These are phyloP conservation scores for Rhizopus sp. DNA, from an alignment of 371 early-diverging fungal species.

Conservation along the genomic window DNA sequence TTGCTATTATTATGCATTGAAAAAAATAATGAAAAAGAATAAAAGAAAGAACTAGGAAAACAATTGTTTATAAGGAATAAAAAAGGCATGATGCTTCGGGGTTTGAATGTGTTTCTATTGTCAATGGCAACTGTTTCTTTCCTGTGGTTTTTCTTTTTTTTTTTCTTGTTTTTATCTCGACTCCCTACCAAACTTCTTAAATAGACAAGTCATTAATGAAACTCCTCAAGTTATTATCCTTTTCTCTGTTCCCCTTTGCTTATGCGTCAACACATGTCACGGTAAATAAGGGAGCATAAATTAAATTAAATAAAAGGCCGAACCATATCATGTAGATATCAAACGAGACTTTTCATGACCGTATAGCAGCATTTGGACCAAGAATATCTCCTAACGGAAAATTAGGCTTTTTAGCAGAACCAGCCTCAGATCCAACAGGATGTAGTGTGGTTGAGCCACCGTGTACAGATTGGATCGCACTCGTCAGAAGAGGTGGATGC, in stretches of 20 bases:
- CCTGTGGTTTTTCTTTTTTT: background rate
- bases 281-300: constrained; percentile 8
- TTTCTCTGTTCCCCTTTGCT: constrained; percentile 6
- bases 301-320: background rate
- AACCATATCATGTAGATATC: constrained; percentile 35
- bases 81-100: too few species aligned
- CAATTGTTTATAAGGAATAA: too few species aligned
- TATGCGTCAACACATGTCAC: constrained; percentile 25
- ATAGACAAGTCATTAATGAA: constrained; percentile 1
- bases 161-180: background rate
- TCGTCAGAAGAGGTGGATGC: constrained; percentile 84
- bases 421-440: constrained; percentile 31
- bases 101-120: too few species aligned
- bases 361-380: constrained; percentile 65
- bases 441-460: constrained; percentile 36
- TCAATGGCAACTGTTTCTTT: too few species aligned
- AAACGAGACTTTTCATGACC: constrained; percentile 54
- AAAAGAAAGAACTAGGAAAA: too few species aligned
- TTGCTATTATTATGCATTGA: too few species aligned
- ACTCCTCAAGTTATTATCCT: constrained; percentile 7
- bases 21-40: too few species aligned
- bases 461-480: constrained; percentile 69
- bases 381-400: constrained; percentile 54
- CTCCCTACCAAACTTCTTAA: background rate
- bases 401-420: constrained; percentile 46